Evolutionary conservation across 768 basidiomycete species (phyloP).

Genomic region (Zangia roseola): DNA sequence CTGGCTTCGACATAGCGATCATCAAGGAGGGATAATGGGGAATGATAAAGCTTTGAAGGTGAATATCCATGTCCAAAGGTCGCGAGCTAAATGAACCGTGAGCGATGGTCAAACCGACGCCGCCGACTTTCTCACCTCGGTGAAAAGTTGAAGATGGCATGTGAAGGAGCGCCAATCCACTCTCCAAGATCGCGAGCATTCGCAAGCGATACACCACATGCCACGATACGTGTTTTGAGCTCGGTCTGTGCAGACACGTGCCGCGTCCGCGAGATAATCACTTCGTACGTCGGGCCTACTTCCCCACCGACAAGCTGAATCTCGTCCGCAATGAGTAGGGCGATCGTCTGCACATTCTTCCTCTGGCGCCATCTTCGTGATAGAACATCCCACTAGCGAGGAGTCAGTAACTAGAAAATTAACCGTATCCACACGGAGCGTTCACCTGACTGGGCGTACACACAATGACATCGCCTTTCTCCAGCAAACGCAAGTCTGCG

Average conservation of each 20-base stretch:
- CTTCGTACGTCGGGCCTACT: conserved; percentile 94
- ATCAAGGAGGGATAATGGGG: conserved; percentile 99
- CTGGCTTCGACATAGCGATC: conserved; percentile 99
- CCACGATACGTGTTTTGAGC: conserved; percentile 89
- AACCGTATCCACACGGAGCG: neutral
- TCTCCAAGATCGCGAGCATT: conserved; percentile 96
- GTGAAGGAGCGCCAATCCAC: conserved; percentile 94
- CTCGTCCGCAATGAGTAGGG: conserved; percentile 92
- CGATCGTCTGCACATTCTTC: conserved; percentile 94
- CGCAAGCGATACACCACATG: conserved; percentile 91
- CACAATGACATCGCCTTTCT: conserved; percentile 90
- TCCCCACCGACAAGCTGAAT: conserved; percentile 93
- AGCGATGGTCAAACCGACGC: conserved; percentile 4
- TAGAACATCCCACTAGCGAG: conserved; percentile 84
- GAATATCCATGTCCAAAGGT: conserved; percentile 96
- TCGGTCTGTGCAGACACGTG: conserved; percentile 95
- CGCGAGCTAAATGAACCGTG: conserved; percentile 60
- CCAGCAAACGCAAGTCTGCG: conserved; percentile 83
- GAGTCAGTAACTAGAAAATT: neutral
- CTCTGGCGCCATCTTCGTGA: conserved; percentile 95
- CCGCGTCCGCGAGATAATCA: conserved; percentile 93
- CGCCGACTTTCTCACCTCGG: conserved; percentile 56
- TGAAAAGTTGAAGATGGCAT: conserved; percentile 97
- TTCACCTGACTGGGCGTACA: conserved; percentile 89
- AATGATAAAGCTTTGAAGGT: conserved; percentile 91